Base-by-base conservation (phyloP, 495 filamentous ascomycete species). In the Physcia stellaris region DNA sequence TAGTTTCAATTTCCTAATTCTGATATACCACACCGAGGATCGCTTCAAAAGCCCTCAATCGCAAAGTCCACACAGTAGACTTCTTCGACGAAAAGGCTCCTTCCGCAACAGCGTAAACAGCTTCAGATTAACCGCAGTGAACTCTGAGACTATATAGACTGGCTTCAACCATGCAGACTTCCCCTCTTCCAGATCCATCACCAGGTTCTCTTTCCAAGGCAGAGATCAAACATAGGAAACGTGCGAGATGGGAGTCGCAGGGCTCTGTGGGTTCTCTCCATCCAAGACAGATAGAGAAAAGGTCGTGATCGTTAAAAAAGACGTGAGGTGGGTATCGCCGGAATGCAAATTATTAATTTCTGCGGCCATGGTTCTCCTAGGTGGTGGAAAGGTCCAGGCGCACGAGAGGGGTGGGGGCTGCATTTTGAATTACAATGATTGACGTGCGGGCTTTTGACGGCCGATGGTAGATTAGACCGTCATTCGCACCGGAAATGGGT, bases 341-440 rank as follows among this genome's bases (percentile, higher is more conserved):
- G 48, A 58, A 61, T 38, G 35, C 23, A 38, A 5, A 38, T 28
- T 15, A 28, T 27, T 15, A 22, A 19, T 40, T 22, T 17, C 22
- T 20, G 24, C 28, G 22, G 18, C 15, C 15, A 6, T 32, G 13
- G 11, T 16, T 40, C 13, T 16, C 20, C 22, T 24, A 11, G 17
- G 17, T 35, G 22, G 11, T 13, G 32, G 24, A 35, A 12, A 35
- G 30, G 6, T 6, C 29, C 13, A 19, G 24, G 21, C 31, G 24
- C n/a, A 42, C 26, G 15, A 27, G 40, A 54, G 30, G 19, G 48
- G 48, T 23, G 53, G 55, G 36, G 41, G 46, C 32, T 37, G 34
- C 37, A 30, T 48, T 46, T 48, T 50, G 45, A 13, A 45, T 55
- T 42, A 50, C 56, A 58, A 27, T 11, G 19, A 23, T 24, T 36